Conservation (phyloP, 257 asterid genomes). For the Nicotiana obtusifolia region DNA sequence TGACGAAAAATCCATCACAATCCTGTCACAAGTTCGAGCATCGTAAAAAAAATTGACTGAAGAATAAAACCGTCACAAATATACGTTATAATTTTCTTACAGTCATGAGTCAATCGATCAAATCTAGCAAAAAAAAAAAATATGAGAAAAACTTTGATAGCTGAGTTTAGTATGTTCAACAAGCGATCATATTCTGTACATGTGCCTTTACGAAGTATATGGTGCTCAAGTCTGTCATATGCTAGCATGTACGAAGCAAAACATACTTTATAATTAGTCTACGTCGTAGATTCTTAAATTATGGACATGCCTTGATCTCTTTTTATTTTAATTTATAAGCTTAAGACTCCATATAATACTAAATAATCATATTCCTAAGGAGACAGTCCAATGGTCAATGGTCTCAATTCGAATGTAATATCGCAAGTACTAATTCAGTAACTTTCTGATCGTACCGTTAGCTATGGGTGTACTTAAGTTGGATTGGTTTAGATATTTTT, state of each 20-base stretch:
- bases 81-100: no score
- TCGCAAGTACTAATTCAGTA: background rate
- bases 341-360: background rate
- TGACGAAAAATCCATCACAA: no score
- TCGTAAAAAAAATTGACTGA: no score
- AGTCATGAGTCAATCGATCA: background rate
- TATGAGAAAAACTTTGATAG: background rate
- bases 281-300: background rate
- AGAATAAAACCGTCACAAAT: no score
- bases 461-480: no score
- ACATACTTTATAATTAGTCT: background rate
- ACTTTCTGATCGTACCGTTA: background rate
- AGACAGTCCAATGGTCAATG: background rate
- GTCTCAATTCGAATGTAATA: background rate
- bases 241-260: background rate
- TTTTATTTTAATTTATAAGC: background rate
- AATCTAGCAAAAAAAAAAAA: slow-evolving; percentile 4
- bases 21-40: no score
- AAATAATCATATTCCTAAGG: background rate
- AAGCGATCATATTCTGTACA: slow-evolving; percentile 16
- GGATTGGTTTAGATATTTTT: no score
- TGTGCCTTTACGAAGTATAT: slow-evolving; percentile 17
- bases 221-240: background rate
- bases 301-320: background rate
- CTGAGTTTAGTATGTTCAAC: background rate